phyloP scores from a whole-genome alignment of 768 basidiomycete genomes.

The Cystoderma amianthinum region DNA sequence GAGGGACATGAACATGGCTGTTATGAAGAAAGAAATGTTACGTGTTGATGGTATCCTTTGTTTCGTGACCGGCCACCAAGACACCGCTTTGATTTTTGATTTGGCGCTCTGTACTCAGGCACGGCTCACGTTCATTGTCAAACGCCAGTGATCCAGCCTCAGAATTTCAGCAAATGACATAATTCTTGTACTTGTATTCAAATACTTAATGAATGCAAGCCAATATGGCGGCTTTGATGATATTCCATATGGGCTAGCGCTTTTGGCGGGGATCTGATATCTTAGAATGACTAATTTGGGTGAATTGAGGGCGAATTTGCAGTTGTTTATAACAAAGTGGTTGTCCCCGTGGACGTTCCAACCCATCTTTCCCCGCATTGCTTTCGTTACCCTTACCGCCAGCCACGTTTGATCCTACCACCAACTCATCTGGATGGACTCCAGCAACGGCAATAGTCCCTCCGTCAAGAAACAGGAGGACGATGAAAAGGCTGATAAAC shows the following conservation, averaged over 20 bases:
- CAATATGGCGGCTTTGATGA: no score
- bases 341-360: conserved; percentile 4
- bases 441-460: conserved; percentile 17
- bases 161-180: no score
- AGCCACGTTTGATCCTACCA: conserved; percentile 13
- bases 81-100: no score
- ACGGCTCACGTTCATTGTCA: no score
- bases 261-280: conserved; percentile 6
- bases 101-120: no score
- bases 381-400: conserved; percentile 15
- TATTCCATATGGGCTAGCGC: no score
- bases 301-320: conserved; percentile 1
- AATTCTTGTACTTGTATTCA: no score
- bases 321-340: conserved; percentile 2
- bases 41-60: no score
- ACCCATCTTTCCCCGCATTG: conserved; percentile 26
- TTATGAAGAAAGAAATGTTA: no score
- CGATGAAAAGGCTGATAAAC: conserved; percentile 49
- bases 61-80: no score
- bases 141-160: no score
- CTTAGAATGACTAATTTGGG: neutral
- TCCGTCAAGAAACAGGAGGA: conserved; percentile 59
- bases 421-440: conserved; percentile 26
- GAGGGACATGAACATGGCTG: conserved; percentile 47
- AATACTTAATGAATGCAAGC: no score